Conservation (phyloP, 192 early-diverging fungal genomes). For the Linnemannia elongata region DNA sequence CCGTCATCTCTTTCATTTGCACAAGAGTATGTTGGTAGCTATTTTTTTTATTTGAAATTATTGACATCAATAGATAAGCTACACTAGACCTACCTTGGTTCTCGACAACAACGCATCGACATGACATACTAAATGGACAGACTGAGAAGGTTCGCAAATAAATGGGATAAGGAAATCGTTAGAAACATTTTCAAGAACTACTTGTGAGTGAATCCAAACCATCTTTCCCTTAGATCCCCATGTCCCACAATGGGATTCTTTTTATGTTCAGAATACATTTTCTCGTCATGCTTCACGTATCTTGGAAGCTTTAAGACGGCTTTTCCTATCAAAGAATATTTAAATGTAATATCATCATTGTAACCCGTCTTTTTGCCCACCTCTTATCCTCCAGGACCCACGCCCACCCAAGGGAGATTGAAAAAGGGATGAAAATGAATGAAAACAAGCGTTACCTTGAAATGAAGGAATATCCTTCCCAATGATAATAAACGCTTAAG, state of each 20-base stretch:
- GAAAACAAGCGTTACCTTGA: background rate
- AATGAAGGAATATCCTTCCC: background rate
- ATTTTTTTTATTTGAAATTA: too few relatives aligned
- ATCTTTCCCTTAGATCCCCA: background rate
- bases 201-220: background rate
- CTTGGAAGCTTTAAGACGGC: conserved; percentile 56
- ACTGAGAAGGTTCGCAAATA: background rate
- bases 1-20: background rate
- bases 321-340: conserved; percentile 57
- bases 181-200: background rate
- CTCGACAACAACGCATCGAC: background rate
- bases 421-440: background rate
- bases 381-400: background rate
- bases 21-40: background rate
- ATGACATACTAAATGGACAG: background rate
- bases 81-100: background rate
- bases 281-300: conserved; percentile 58
- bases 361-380: conserved; percentile 4
- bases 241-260: background rate
- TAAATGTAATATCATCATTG: conserved; percentile 55
- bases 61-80: background rate
- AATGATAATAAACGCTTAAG: background rate
- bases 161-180: background rate
- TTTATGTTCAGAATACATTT: conserved; percentile 45
- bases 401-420: background rate